Evolutionary conservation across 306 rosid species (phyloP), one percentile per base, ranked within the genome.

Genomic region (Sechiopsis laciniata): DNA sequence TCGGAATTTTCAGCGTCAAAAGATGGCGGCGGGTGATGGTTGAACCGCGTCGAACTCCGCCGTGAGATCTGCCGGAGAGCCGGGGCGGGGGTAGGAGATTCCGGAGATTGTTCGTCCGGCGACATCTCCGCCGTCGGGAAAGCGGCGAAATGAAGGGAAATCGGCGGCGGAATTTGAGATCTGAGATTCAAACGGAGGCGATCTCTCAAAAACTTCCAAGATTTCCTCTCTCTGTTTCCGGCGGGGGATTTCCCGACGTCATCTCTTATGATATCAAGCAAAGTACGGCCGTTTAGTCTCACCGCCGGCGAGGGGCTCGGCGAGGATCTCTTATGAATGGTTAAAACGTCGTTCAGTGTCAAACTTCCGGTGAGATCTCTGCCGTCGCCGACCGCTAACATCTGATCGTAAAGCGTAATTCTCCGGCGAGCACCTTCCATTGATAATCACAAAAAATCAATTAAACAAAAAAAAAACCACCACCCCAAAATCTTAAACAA

Each of bases 201-300:
- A 76, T 90, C 95, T 61, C 78, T 90, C 81, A 94, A 86, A 35
- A 82, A 74, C 67, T 85, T 90, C 98, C 97, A 90, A 26, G 95
- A 74, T 75, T 78, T 84, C 51, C 79, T 84, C 26, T 91, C 94
- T 67, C 81, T 85, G 24, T 65, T 78, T 14, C 71, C 77, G 40
- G 60, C 69, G 74, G 69, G 59, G 3, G 63, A 82, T 46, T 67
- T 81, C 5, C 55, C 79, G 19, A 82, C 76, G 55, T 85, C 85
- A 79, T 88, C 94, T 60, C 79, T 72, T 77, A 93, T 85, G 40
- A 88, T 85, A 26, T 93, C 97, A 0, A 87, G 55, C 3, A 93
- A 84, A 21, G 96, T 93, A 52, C 91, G 82, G 58, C 58, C 72
- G 37, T 37, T 40, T 0, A 19, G 71, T 59, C 73, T 82, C 21